Conservation (phyloP, 805 yeast species). For the Millerago galiae region DNA sequence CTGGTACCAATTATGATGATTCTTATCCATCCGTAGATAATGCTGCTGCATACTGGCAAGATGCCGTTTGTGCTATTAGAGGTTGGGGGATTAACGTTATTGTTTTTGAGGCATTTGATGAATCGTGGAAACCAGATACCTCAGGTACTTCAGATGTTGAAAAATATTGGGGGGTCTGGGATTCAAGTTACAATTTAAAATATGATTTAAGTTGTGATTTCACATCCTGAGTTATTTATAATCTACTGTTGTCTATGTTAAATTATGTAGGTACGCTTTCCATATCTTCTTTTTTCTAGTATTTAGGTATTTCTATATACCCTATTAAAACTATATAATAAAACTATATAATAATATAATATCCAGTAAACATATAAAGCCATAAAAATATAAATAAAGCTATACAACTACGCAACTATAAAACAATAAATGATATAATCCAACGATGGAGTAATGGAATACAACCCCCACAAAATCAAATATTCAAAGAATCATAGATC, state of each 20-base stretch:
- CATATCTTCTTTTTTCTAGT: neutral
- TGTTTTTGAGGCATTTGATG: slow-evolving; percentile 93
- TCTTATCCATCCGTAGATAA: slow-evolving; percentile 66
- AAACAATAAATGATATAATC: too few species aligned
- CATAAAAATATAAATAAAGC: too few species aligned
- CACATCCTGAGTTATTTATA: slow-evolving; percentile 18
- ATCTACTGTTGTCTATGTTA: neutral
- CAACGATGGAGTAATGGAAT: too few species aligned
- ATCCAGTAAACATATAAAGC: too few species aligned
- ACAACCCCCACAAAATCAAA: too few species aligned
- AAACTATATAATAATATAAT: too few species aligned
- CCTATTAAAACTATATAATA: too few species aligned
- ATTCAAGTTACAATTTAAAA: slow-evolving; percentile 40
- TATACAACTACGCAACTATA: too few species aligned
- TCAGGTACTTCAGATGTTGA: slow-evolving; percentile 84
- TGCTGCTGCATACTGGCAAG: slow-evolving; percentile 78
- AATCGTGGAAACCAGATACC: slow-evolving; percentile 91
- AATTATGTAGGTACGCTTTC: neutral
- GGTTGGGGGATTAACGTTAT: slow-evolving; percentile 94
- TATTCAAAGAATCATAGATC: too few species aligned
- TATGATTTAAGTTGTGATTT: slow-evolving; percentile 44
- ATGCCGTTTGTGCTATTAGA: slow-evolving; percentile 88
- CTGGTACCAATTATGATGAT: slow-evolving; percentile 64
- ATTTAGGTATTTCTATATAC: too few species aligned
- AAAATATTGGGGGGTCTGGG: slow-evolving; percentile 92